A percentile compares a stretch with the other conserved stretches of the same genome.
phyloP scores from a whole-genome alignment of 106 monocot genomes.

The Ottelia alismoides region DNA sequence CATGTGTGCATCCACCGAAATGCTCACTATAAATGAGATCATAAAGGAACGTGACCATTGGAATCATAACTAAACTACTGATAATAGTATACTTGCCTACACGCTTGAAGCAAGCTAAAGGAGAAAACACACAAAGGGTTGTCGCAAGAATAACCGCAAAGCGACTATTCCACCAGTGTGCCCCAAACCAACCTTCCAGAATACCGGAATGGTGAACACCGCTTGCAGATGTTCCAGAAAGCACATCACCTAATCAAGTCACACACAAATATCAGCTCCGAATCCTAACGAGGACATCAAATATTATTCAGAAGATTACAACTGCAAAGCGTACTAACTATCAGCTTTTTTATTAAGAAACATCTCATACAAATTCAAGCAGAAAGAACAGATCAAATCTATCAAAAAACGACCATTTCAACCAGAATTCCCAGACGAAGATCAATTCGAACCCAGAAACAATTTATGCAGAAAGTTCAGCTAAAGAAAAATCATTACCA shows the following conservation, averaged over 20 bases:
- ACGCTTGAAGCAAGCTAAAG: constrained; percentile 55
- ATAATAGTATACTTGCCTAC: constrained; percentile 31
- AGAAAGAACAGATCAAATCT: background rate
- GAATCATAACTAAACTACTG: too few relatives aligned
- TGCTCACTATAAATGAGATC: too few relatives aligned
- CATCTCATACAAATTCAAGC: background rate
- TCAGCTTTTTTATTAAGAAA: too few relatives aligned
- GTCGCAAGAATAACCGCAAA: constrained; percentile 50
- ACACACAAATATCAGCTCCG: too few relatives aligned
- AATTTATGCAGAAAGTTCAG: background rate
- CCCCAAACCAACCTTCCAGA: constrained; percentile 88
- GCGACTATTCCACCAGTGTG: constrained; percentile 81
- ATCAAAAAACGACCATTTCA: background rate
- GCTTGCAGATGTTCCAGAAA: constrained; percentile 65
- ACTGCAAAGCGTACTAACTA: too few relatives aligned
- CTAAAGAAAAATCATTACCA: constrained; percentile 29
- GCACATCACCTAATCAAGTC: constrained; percentile 57
- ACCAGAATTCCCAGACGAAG: background rate
- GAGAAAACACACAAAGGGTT: constrained; percentile 39
- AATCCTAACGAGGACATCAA: too few relatives aligned
- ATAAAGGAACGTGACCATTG: too few relatives aligned
- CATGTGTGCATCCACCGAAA: too few relatives aligned
- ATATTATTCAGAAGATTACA: too few relatives aligned
- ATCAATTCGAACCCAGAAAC: background rate
- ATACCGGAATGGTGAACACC: constrained; percentile 71